phyloP scores from a whole-genome alignment of 208 protist genomes.

The Spongospora subterranea region DNA sequence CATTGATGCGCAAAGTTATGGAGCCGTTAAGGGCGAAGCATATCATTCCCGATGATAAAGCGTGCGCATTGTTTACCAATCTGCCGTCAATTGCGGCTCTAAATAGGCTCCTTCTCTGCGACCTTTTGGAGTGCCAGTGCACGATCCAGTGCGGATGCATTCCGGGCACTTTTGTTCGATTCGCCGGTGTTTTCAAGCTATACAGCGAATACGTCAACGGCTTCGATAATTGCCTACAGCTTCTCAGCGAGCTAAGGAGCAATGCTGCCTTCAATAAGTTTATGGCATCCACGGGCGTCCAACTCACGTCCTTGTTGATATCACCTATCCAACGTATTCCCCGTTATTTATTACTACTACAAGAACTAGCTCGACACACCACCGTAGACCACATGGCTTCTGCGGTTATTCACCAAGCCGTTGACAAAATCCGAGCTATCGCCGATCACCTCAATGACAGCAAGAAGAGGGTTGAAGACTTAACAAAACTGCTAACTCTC shows the following conservation, averaged over 20 bases:
- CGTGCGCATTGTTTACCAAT: constrained; percentile 19
- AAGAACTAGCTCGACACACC: constrained; percentile 60
- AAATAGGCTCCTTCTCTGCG: constrained; percentile 12
- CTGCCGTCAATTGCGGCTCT: constrained; percentile 35
- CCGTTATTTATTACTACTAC: constrained; percentile 61
- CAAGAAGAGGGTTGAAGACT: constrained; percentile 42
- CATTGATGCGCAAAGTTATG: constrained; percentile 7
- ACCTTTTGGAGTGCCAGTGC: constrained; percentile 36
- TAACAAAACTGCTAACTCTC: constrained; percentile 23
- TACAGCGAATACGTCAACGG: constrained; percentile 53
- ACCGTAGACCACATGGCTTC: neutral
- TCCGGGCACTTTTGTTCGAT: neutral
- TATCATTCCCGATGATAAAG: constrained; percentile 39
- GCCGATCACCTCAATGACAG: constrained; percentile 51
- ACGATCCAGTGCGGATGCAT: constrained; percentile 29
- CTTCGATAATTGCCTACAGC: constrained; percentile 32
- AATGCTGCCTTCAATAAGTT: constrained; percentile 3
- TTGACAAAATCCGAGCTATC: constrained; percentile 53
- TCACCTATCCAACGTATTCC: constrained; percentile 60
- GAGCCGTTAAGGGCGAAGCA: constrained; percentile 19
- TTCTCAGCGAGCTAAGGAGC: neutral
- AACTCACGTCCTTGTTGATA: constrained; percentile 53
- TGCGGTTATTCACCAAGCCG: neutral
- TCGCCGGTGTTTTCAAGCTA: constrained; percentile 48
- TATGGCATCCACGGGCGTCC: constrained; percentile 16